Evolutionary conservation across 345 rosid genomes (phyloP), one percentile per base, ranked within the genome.

Genomic region (Murraya koenigii): DNA sequence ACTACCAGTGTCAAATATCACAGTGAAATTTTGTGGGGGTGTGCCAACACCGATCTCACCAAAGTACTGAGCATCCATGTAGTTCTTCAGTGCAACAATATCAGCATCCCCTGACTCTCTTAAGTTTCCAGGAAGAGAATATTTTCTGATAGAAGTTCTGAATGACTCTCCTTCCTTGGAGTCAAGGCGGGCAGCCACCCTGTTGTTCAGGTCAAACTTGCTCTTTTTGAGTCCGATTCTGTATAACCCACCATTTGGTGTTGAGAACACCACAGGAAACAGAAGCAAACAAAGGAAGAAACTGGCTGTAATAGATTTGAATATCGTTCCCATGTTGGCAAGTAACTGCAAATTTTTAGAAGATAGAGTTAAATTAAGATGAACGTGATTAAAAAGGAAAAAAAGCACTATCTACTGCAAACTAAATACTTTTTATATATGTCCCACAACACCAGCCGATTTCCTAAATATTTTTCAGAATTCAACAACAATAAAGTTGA

Each of bases 1-100:
- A 84, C 99, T 95, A 39, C 99, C 98, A 1, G 99, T 93, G 82
- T 95, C 98, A 58, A 95, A 95, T 62, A 95, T 92, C 86, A 93
- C 99, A 0, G 93, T 92, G 76, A 95, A 95, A 49, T 86, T 93
- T 82, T 95, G 99, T 8, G 94, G 89, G 26, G 98, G 99, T 47
- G 92, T 88, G 28, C 99, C 98, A 32, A 93, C 83, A 55, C 93
- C 93, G 79, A 93, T 92, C 84, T 93, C 97, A 81, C 98, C 98
- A 83, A 87, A 93, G 74, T 95, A 95, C 76, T 93, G 99, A 84
- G 98, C 98, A 87, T 93, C 95, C 93, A 95, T 71, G 86, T 89
- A 95, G 80, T 95, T 93, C 85, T 90, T 92, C 26, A 95, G 79
- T 1, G 85, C 80, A 1, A 95, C 88, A 75, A 93, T 86, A 74